Percentiles rank a stretch among this genome's conserved stretches.
These are phyloP conservation scores for Ottelia alismoides DNA, from an alignment of 106 monocot genomes.

Conservation along the genomic window DNA sequence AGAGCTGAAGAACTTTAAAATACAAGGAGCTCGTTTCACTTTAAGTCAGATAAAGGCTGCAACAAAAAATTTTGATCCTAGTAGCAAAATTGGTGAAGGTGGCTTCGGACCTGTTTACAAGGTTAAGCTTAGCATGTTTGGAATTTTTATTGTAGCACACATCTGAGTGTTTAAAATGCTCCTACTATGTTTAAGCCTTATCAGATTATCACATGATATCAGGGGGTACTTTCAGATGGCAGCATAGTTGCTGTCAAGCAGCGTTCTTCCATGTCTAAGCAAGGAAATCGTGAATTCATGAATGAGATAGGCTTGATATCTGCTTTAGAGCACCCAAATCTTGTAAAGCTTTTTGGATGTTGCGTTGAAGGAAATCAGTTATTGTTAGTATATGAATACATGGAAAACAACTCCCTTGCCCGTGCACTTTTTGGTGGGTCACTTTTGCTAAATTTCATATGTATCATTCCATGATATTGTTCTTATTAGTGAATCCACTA, in stretches of 20 bases:
- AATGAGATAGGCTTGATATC: slow-evolving; percentile 19
- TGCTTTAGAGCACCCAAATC: slow-evolving; percentile 14
- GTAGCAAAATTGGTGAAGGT: slow-evolving; percentile 16
- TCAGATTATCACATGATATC: no score
- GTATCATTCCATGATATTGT: no score
- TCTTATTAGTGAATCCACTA: no score
- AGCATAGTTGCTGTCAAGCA: slow-evolving; percentile 11
- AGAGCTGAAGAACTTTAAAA: slow-evolving; percentile 8
- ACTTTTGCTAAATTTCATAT: no score
- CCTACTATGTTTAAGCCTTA: no score
- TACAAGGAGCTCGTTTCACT: slow-evolving; percentile 3
- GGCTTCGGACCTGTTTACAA: slow-evolving; percentile 14
- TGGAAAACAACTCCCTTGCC: slow-evolving; percentile 9
- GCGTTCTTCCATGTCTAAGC: slow-evolving; percentile 15
- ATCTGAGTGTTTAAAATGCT: no score
- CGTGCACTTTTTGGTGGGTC: slow-evolving; percentile 19
- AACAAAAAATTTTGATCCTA: slow-evolving; percentile 9
- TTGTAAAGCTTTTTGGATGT: slow-evolving; percentile 14
- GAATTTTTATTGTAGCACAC: no score
- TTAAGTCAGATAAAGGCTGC: slow-evolving; percentile 15
- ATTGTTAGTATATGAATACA: slow-evolving; percentile 10
- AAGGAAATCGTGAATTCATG: slow-evolving; percentile 17
- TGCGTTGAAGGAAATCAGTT: slow-evolving; percentile 14
- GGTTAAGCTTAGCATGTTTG: no score
- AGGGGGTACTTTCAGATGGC: slow-evolving; percentile 9